Evolutionary conservation across 148 eudicot genomes (phyloP), one percentile per base, ranked within the genome.

Genomic region (Rhododendron molle): DNA sequence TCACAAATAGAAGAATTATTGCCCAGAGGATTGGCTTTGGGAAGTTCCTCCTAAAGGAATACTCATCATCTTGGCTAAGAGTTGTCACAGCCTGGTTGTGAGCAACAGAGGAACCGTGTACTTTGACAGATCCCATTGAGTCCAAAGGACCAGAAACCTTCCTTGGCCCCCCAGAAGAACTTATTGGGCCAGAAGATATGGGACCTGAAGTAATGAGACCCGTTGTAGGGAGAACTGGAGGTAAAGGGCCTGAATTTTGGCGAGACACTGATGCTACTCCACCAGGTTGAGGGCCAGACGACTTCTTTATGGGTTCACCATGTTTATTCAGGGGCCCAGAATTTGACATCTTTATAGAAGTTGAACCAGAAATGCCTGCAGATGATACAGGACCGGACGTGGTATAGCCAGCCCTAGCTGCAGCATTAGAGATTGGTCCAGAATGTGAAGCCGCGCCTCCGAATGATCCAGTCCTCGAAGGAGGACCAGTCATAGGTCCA

Each of bases 181-280:
- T 96, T 84, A 95, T 87, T 18, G 99, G 99, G 4, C 99, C 99
- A 56, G 98, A 95, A 72, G 96, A 88, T 78, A 94, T 93, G 81
- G 95, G 98, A 26, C 98, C 98, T 56, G 97, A 96, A 62, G 99
- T 96, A 79, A 96, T 95, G 89, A 96, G 92, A 21, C 99, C 98
- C 13, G 99, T 96, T 52, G 97, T 87, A 38, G 99, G 98, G 60
- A 96, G 94, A 85, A 94, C 90, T 30, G 98, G 98, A 21, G 97
- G 87, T 32, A 87, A 90, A 73, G 97, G 98, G 26, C 99, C 97
- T 20, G 99, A 96, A 92, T 85, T 85, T 82, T 91, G 93, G 60
- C 90, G 92, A 81, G 71, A 62, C 9, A 23, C 74, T 18, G 89
- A 88, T 56, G 89, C 90, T 73, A 88, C 87, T 16, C 91, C 93